Percentiles rank a stretch among this genome's conserved stretches.
Conservation (phyloP, 1,284 basidiomycete species). For the Ganoderma sp. region DNA sequence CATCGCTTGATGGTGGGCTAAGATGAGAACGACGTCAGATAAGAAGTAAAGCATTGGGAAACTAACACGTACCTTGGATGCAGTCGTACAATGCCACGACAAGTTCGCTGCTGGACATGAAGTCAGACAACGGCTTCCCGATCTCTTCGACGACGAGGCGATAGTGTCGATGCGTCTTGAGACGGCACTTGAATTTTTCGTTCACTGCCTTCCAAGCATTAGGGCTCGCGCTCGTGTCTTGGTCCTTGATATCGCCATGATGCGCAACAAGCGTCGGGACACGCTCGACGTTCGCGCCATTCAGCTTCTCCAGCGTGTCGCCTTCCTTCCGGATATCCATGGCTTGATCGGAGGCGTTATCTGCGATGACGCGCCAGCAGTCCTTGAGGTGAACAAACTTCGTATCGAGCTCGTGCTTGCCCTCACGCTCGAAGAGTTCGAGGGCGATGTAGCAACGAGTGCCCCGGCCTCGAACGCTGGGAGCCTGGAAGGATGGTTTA, state of each 20-base stretch:
- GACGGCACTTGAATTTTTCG: slow-evolving; percentile 5
- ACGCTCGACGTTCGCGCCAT: slow-evolving; percentile 21
- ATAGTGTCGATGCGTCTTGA: slow-evolving; percentile 25
- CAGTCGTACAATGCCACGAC: slow-evolving; percentile 1
- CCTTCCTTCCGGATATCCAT: slow-evolving; percentile 19
- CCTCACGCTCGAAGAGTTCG: not conserved
- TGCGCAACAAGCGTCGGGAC: slow-evolving; percentile 27
- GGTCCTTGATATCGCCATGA: slow-evolving; percentile 25
- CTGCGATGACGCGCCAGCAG: slow-evolving; percentile 19
- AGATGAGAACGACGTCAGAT: not conserved
- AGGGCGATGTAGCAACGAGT: slow-evolving; percentile 28
- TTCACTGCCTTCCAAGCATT: slow-evolving; percentile 1
- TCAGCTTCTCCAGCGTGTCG: slow-evolving; percentile 20
- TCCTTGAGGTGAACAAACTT: slow-evolving; percentile 23
- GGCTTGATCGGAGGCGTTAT: not conserved
- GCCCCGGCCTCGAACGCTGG: slow-evolving; percentile 16
- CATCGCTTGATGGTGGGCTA: slow-evolving; percentile 15
- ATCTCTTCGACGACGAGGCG: slow-evolving; percentile 23
- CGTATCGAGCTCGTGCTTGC: not conserved
- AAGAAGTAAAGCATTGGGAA: too few relatives aligned
- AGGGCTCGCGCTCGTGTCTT: not conserved
- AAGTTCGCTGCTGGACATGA: slow-evolving; percentile 7
- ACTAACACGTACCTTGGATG: not conserved
- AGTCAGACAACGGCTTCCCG: slow-evolving; percentile 18
- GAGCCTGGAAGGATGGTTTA: slow-evolving; percentile 16